Base-by-base conservation (phyloP, 345 rosid species). In the Aethionema arabicum region DNA sequence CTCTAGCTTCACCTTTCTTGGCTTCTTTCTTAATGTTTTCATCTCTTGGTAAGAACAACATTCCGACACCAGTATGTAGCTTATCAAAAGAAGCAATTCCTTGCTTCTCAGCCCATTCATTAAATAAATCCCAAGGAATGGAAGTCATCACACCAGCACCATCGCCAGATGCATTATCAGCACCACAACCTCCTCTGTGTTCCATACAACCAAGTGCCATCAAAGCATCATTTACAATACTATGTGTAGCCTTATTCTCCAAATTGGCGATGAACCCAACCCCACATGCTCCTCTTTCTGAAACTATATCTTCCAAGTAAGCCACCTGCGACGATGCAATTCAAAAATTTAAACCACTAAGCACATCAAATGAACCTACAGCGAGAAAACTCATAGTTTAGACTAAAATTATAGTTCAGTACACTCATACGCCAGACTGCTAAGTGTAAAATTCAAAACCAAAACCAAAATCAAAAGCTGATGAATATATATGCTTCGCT, bases 141-240 rank as follows among this genome's bases (percentile, higher is more conserved):
- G 92, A 90, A 67, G 99, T 84, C 99, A 90, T 93, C 76, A 93
- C 30, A 45, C 99, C 99, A 0, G 99, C 73, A 57, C 99, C 99
- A 70, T 93, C 99, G 57, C 99, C 97, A 50, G 97, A 93, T 75
- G 79, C 87, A 76, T 90, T 87, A 74, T 93, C 99, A 65, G 97
- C 96, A 68, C 99, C 97, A 77, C 99, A 93, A 49, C 99, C 97
- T 16, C 99, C 99, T 59, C 99, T 95, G 70, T 93, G 99, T 72
- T 93, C 96, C 99, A 93, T 93, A 77, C 99, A 93, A 59, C 96
- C 88, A 72, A 93, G 97, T 63, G 97, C 97, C 42, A 75, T 68
- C 56, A 93, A 80, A 51, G 97, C 96, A 82, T 93, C 91, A 57
- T 76, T 72, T 40, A 87, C 78, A 49, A 84, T 80, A 65, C 70